Evolutionary conservation across 2,329 filamentous ascomycete species (phyloP).

Genomic region (Dactylellina sp.): DNA sequence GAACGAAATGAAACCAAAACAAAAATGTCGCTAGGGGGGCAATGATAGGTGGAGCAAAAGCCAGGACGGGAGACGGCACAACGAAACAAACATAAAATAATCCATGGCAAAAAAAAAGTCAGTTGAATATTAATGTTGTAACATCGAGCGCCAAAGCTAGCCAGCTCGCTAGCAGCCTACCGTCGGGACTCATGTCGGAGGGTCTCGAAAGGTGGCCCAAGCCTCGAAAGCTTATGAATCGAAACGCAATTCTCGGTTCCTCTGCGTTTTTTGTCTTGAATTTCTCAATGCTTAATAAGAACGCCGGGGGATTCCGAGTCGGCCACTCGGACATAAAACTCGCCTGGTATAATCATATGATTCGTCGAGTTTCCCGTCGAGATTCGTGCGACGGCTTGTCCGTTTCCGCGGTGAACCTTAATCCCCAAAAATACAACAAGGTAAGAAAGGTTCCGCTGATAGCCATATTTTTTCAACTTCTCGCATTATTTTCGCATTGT

Average conservation of each 20-base stretch:
- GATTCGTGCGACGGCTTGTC: slow-evolving; percentile 16
- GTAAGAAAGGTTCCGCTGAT: not conserved
- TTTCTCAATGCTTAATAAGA: slow-evolving; percentile 36
- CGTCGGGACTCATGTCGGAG: too few species aligned
- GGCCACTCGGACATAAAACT: slow-evolving; percentile 6
- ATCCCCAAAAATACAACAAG: slow-evolving; percentile 31
- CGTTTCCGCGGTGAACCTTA: slow-evolving; percentile 37
- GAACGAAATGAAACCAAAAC: slow-evolving; percentile 4
- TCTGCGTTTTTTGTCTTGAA: not conserved
- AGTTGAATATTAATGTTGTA: not conserved
- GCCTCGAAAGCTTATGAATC: slow-evolving; percentile 47
- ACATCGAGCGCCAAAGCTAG: slow-evolving; percentile 1
- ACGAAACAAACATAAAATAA: slow-evolving; percentile 10
- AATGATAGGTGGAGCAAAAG: not conserved
- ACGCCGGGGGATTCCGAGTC: not conserved
- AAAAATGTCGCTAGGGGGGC: not conserved
- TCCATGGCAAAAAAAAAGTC: too few species aligned
- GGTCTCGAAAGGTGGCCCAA: slow-evolving; percentile 22
- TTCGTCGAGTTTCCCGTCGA: not conserved
- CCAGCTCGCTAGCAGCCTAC: not conserved
- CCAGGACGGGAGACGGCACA: slow-evolving; percentile 31
- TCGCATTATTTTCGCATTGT: slow-evolving; percentile 8
- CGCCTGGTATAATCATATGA: slow-evolving; percentile 6
- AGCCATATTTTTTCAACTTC: not conserved
- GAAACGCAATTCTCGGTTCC: not conserved